Evolutionary conservation across 176 grass and related monocot species (phyloP).

Genomic region (Typha latifolia): DNA sequence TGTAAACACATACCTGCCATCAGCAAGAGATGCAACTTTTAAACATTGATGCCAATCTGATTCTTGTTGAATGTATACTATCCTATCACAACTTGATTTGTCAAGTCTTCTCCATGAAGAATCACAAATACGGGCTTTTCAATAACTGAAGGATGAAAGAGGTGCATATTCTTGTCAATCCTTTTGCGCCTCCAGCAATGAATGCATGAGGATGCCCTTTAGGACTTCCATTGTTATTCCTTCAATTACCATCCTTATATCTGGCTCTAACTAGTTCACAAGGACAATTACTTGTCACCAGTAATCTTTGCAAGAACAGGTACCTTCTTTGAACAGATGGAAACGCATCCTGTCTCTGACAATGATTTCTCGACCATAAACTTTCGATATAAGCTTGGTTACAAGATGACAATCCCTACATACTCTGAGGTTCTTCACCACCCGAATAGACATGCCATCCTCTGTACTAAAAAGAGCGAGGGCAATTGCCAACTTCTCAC

Average conservation of each 20-base stretch:
- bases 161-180: too few relatives aligned
- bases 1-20: too few relatives aligned
- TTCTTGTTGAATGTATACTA: too few relatives aligned
- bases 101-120: too few relatives aligned
- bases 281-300: slow-evolving; percentile 25
- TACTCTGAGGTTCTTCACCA: slow-evolving; percentile 54
- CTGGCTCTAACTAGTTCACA: neutral
- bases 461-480: slow-evolving; percentile 37
- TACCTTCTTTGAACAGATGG: slow-evolving; percentile 46
- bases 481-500: slow-evolving; percentile 51
- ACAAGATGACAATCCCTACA: slow-evolving; percentile 49
- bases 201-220: too few relatives aligned
- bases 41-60: too few relatives aligned
- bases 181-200: too few relatives aligned
- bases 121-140: too few relatives aligned
- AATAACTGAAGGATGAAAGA: too few relatives aligned
- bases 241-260: neutral
- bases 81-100: too few relatives aligned
- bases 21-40: too few relatives aligned
- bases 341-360: slow-evolving; percentile 45
- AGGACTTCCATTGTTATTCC: too few relatives aligned
- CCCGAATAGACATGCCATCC: slow-evolving; percentile 27
- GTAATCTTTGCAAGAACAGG: slow-evolving; percentile 44
- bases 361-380: slow-evolving; percentile 46
- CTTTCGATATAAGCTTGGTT: slow-evolving; percentile 55